These are phyloP conservation scores for Trametes cubensis DNA, from an alignment of 768 basidiomycete genomes.

Conservation along the genomic window DNA sequence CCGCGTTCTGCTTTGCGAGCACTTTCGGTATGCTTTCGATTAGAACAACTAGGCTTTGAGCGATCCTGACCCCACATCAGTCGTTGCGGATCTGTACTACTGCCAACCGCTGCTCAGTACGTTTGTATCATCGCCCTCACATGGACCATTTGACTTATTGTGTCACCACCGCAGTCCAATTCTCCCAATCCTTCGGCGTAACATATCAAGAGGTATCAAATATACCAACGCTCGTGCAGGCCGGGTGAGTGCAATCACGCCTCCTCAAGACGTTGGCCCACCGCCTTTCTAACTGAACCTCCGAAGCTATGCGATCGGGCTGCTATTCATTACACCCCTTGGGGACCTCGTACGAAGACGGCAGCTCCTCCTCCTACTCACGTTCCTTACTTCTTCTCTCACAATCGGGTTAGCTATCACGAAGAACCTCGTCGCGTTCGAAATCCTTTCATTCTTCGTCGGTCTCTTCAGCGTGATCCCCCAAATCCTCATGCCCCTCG, in stretches of 20 bases:
- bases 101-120: constrained; percentile 78
- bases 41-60: background rate
- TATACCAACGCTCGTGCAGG: constrained; percentile 68
- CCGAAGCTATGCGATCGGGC: constrained; percentile 33
- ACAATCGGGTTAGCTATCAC: constrained; percentile 76
- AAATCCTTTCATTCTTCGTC: constrained; percentile 69
- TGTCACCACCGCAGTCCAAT: constrained; percentile 23
- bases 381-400: constrained; percentile 55
- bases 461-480: constrained; percentile 73
- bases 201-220: constrained; percentile 43
- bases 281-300: no score
- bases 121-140: constrained; percentile 2
- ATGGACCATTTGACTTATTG: constrained; percentile 13
- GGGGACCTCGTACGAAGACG: constrained; percentile 83
- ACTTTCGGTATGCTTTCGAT: constrained; percentile 44
- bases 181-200: constrained; percentile 40
- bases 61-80: constrained; percentile 34
- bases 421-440: constrained; percentile 57
- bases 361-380: constrained; percentile 63
- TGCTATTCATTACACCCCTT: constrained; percentile 72
- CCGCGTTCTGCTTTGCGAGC: constrained; percentile 49
- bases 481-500: constrained; percentile 73
- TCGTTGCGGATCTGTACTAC: constrained; percentile 77
- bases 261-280: no score
- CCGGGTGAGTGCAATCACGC: constrained; percentile 47